phyloP scores from a whole-genome alignment of 495 filamentous ascomycete species.

The Viridothelium virens region DNA sequence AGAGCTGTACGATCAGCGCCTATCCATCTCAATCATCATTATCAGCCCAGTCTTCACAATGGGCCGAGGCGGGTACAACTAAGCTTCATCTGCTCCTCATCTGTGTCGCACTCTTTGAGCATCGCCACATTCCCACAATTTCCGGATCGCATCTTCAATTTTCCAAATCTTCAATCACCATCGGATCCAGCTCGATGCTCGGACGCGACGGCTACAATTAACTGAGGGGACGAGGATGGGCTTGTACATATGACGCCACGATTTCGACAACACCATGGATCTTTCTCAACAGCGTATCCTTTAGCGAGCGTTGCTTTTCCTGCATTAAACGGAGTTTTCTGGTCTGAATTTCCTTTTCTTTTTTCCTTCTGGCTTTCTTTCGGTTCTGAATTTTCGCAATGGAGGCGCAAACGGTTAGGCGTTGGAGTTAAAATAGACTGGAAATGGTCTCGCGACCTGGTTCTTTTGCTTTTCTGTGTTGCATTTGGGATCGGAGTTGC shows the following conservation, averaged over 20 bases:
- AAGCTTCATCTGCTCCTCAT: too few species aligned
- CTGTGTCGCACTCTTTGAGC: too few species aligned
- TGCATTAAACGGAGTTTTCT: slow-evolving; percentile 12
- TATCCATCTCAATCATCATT: slow-evolving; percentile 3
- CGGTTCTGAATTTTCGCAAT: slow-evolving; percentile 7
- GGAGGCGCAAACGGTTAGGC: slow-evolving; percentile 12
- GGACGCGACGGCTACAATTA: slow-evolving; percentile 17
- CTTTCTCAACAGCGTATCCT: background rate
- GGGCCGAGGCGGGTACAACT: background rate
- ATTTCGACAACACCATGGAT: background rate
- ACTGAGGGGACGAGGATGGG: background rate
- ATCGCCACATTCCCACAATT: background rate
- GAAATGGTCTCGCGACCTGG: background rate
- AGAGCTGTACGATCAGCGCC: background rate
- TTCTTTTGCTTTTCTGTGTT: slow-evolving; percentile 7
- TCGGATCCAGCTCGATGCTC: slow-evolving; percentile 1
- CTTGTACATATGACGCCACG: slow-evolving; percentile 11
- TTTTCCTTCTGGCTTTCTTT: background rate
- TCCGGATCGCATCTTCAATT: slow-evolving; percentile 9
- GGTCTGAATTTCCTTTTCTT: slow-evolving; percentile 6
- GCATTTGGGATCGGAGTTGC: background rate
- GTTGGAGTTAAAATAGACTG: slow-evolving; percentile 1
- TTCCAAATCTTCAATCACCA: background rate
- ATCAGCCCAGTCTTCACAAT: background rate
- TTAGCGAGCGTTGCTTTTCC: slow-evolving; percentile 11